These are phyloP conservation scores for Solanum tarijense DNA, from an alignment of 257 asterid species.

Conservation along the genomic window DNA sequence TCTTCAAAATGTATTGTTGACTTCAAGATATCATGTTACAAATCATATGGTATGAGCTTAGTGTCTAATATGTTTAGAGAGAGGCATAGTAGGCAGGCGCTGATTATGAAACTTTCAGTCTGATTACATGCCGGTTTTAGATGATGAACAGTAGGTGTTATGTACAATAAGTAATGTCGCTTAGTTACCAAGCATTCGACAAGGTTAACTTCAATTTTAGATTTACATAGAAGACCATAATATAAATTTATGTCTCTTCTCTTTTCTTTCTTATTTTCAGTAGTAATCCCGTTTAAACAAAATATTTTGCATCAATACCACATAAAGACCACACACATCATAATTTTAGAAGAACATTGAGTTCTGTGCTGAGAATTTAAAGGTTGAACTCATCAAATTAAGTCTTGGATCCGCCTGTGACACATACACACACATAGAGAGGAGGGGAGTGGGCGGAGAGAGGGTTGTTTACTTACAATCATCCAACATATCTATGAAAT, in stretches of 20 bases:
- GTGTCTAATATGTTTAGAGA: not conserved
- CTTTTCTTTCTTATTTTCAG: not conserved
- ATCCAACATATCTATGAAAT: slow-evolving; percentile 95
- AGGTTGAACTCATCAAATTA: not conserved
- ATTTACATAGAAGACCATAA: not conserved
- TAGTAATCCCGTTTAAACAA: not conserved
- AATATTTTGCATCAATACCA: not conserved
- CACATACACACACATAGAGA: not conserved
- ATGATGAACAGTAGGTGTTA: not conserved
- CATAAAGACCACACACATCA: not conserved
- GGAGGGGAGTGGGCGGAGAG: not conserved
- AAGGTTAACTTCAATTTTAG: not conserved
- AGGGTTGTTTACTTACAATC: slow-evolving; percentile 57
- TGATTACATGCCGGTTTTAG: not conserved
- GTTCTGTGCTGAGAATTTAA: not conserved
- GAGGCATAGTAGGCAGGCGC: not conserved
- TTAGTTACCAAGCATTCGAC: not conserved
- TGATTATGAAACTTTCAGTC: not conserved
- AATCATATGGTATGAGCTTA: not conserved
- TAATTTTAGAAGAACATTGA: not conserved
- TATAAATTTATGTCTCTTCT: not conserved
- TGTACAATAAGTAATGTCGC: not conserved
- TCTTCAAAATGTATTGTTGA: not conserved
- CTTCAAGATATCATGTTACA: not conserved
- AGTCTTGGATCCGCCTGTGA: not conserved